Evolutionary conservation across 108 stramenopile genomes (phyloP).

Genomic region (Epipyxis sp.): DNA sequence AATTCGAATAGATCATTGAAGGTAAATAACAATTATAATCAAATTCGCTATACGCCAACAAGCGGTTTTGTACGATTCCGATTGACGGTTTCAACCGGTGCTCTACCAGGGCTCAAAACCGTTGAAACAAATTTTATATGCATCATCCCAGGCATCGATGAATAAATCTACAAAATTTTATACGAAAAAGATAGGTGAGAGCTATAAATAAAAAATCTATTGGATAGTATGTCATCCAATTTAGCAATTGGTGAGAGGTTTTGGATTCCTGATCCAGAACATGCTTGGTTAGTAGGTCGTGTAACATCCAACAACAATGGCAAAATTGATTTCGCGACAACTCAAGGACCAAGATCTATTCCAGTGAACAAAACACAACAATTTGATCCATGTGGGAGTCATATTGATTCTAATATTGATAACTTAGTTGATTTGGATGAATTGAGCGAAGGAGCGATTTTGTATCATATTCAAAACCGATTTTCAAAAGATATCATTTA

Average conservation of each 20-base stretch:
- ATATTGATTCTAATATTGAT: conserved; percentile 10
- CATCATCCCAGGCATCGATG: too few species aligned
- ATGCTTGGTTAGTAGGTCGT: conserved; percentile 24
- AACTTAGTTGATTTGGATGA: conserved; percentile 30
- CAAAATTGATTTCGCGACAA: not conserved
- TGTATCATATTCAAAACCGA: conserved; percentile 48
- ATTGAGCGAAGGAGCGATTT: conserved; percentile 33
- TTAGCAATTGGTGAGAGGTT: not conserved
- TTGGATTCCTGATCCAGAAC: conserved; percentile 27
- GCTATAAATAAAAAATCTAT: too few species aligned
- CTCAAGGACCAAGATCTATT: not conserved
- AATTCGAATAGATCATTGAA: too few species aligned
- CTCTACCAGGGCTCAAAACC: too few species aligned
- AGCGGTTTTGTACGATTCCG: too few species aligned
- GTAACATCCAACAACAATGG: not conserved
- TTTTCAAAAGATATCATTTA: conserved; percentile 54
- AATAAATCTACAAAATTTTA: too few species aligned
- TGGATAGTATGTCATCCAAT: too few species aligned
- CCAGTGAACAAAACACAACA: not conserved
- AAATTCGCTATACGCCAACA: too few species aligned
- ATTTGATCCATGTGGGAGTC: conserved; percentile 24
- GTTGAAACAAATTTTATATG: too few species aligned
- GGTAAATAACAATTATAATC: too few species aligned
- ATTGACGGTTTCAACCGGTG: too few species aligned
- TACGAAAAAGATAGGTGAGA: too few species aligned